These are phyloP conservation scores for Psilocybe azurescens DNA, from an alignment of 768 basidiomycete species.

Conservation along the genomic window DNA sequence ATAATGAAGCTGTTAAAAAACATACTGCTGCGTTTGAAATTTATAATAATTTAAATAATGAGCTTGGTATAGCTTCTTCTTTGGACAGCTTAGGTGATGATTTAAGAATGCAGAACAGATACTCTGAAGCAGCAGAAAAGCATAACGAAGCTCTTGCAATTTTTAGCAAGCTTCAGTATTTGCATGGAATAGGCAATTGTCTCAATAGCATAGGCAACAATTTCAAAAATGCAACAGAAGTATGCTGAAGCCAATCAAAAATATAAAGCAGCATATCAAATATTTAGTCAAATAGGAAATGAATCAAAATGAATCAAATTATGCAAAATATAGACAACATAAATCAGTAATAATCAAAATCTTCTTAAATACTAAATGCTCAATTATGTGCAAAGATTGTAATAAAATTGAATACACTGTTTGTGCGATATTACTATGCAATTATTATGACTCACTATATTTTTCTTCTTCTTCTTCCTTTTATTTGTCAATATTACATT, in stretches of 20 bases:
- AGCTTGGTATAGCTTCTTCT: not conserved
- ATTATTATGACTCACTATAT: not conserved
- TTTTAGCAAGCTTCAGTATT: not conserved
- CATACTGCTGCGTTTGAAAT: not conserved
- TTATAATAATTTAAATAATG: not conserved
- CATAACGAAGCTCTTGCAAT: not conserved
- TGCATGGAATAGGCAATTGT: not conserved
- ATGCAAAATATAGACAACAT: too few relatives aligned
- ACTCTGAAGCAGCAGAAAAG: not conserved
- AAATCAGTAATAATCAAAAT: too few relatives aligned
- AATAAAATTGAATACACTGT: too few relatives aligned
- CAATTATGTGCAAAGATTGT: too few relatives aligned
- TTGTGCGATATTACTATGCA: too few relatives aligned
- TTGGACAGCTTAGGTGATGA: not conserved
- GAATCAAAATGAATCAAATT: not conserved
- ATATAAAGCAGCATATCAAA: not conserved
- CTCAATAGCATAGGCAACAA: not conserved
- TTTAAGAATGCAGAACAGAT: not conserved
- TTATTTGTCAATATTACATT: too few relatives aligned
- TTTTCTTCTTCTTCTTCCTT: not conserved
- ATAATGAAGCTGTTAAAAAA: constrained; percentile 2
- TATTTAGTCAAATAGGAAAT: not conserved
- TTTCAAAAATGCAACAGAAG: not conserved
- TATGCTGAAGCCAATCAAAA: not conserved
- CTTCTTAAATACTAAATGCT: too few relatives aligned